Evolutionary conservation across 805 yeast genomes (phyloP).

Genomic region (Ogataea degrootiae): DNA sequence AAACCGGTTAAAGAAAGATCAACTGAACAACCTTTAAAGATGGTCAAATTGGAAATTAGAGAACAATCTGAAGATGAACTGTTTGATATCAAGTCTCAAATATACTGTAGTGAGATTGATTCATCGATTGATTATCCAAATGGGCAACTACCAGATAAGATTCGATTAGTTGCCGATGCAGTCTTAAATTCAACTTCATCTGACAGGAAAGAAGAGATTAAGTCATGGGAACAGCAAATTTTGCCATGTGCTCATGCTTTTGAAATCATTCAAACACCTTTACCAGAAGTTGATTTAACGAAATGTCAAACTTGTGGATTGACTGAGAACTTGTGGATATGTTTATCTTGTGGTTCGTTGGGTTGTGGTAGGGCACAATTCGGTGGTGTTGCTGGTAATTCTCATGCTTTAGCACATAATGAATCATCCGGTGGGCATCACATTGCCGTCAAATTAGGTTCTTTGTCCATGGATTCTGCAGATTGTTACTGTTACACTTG

Average conservation of each 20-base stretch:
- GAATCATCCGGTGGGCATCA: constrained; percentile 54
- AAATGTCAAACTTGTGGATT: constrained; percentile 60
- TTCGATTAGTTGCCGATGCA: constrained; percentile 33
- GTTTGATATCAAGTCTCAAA: constrained; percentile 40
- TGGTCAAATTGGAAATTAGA: constrained; percentile 62
- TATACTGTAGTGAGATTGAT: constrained; percentile 36
- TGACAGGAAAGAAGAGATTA: constrained; percentile 60
- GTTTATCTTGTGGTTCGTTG: constrained; percentile 82
- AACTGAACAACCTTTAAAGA: constrained; percentile 36
- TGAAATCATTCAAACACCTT: constrained; percentile 39
- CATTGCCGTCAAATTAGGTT: constrained; percentile 87
- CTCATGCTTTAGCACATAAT: constrained; percentile 80
- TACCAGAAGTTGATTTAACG: constrained; percentile 29
- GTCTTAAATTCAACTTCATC: constrained; percentile 57
- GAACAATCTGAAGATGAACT: constrained; percentile 60
- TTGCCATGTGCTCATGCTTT: constrained; percentile 73
- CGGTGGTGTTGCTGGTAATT: constrained; percentile 91
- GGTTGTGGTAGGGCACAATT: constrained; percentile 96
- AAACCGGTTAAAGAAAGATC: constrained; percentile 36
- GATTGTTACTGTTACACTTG: constrained; percentile 89
- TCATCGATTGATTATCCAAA: constrained; percentile 26
- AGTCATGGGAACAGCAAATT: constrained; percentile 90
- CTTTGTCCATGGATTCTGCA: constrained; percentile 70
- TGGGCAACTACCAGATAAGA: constrained; percentile 24
- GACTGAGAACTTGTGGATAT: constrained; percentile 82